Percentiles rank a stretch among this genome's conserved stretches.
phyloP scores from a whole-genome alignment of 805 yeast genomes.

The Wickerhamomyces queroliae region DNA sequence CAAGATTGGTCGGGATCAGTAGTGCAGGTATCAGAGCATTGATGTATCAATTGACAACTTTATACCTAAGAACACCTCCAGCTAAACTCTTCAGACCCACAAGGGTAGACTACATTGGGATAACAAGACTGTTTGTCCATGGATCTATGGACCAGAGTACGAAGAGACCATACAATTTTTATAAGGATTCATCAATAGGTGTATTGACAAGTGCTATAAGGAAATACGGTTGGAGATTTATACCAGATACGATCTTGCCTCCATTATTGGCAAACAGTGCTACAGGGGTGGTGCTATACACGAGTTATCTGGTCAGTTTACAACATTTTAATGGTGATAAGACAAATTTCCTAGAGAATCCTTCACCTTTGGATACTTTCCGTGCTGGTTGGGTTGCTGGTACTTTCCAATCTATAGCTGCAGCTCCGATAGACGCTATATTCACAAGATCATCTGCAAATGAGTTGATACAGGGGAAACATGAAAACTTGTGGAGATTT shows the following conservation, averaged over 20 bases:
- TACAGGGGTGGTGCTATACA: slow-evolving; percentile 82
- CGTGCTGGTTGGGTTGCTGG: slow-evolving; percentile 86
- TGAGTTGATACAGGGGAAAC: slow-evolving; percentile 62
- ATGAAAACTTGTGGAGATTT: slow-evolving; percentile 73
- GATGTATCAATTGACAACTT: slow-evolving; percentile 68
- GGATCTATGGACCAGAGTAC: slow-evolving; percentile 33
- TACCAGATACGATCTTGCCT: slow-evolving; percentile 77
- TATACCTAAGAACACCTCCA: slow-evolving; percentile 73
- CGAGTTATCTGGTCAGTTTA: slow-evolving; percentile 64
- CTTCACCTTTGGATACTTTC: slow-evolving; percentile 47
- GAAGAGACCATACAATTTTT: slow-evolving; percentile 43
- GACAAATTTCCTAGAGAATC: slow-evolving; percentile 16
- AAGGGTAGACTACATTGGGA: slow-evolving; percentile 78
- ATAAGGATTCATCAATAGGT: slow-evolving; percentile 72
- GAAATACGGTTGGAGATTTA: slow-evolving; percentile 78
- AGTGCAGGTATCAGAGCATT: slow-evolving; percentile 86
- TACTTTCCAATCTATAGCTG: slow-evolving; percentile 78
- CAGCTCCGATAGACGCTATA: slow-evolving; percentile 91
- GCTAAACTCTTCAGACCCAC: slow-evolving; percentile 88
- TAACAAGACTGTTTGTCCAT: slow-evolving; percentile 47
- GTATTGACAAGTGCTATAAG: slow-evolving; percentile 64
- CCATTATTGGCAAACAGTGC: slow-evolving; percentile 85
- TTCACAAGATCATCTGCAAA: slow-evolving; percentile 74
- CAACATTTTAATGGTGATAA: slow-evolving; percentile 27
- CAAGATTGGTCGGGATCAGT: slow-evolving; percentile 64